Evolutionary conservation across 768 basidiomycete genomes (phyloP).

Genomic region (Calocybe cyanea): DNA sequence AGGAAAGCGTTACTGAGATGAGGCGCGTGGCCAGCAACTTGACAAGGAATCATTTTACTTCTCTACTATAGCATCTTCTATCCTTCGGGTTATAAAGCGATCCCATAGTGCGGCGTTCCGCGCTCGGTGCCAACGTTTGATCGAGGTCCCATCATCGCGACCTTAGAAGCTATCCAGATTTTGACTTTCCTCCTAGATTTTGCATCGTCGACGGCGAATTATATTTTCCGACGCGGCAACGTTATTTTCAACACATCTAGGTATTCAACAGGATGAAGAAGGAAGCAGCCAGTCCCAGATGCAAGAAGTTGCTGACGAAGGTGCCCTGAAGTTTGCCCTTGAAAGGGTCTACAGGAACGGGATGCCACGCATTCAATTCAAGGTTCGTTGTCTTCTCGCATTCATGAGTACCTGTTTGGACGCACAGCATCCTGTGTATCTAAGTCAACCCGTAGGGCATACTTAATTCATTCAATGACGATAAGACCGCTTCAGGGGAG

Average conservation of each 20-base stretch:
- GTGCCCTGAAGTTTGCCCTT: conserved; percentile 36
- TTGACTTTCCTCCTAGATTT: conserved; percentile 17
- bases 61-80: conserved; percentile 43
- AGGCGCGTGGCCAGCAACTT: conserved; percentile 43
- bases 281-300: neutral
- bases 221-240: conserved; percentile 21
- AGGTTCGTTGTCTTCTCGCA: conserved; percentile 41
- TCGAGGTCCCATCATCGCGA: conserved; percentile 38
- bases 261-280: conserved; percentile 15
- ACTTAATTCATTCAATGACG: conserved; percentile 9
- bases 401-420: too few relatives aligned
- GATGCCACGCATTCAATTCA: conserved; percentile 40
- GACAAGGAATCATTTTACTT: conserved; percentile 49
- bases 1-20: neutral
- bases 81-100: conserved; percentile 47
- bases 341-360: conserved; percentile 40
- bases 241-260: conserved; percentile 24
- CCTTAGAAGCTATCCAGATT: neutral
- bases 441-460: conserved; percentile 15
- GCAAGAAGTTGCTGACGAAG: conserved; percentile 27
- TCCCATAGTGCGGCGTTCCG: conserved; percentile 48
- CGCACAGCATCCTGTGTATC: too few relatives aligned
- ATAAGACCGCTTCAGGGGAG: conserved; percentile 17
- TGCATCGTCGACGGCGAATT: conserved; percentile 25
- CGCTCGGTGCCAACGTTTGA: conserved; percentile 34